These are phyloP conservation scores for Williopsis jadinii DNA, from an alignment of 1,139 yeast species.

Conservation along the genomic window DNA sequence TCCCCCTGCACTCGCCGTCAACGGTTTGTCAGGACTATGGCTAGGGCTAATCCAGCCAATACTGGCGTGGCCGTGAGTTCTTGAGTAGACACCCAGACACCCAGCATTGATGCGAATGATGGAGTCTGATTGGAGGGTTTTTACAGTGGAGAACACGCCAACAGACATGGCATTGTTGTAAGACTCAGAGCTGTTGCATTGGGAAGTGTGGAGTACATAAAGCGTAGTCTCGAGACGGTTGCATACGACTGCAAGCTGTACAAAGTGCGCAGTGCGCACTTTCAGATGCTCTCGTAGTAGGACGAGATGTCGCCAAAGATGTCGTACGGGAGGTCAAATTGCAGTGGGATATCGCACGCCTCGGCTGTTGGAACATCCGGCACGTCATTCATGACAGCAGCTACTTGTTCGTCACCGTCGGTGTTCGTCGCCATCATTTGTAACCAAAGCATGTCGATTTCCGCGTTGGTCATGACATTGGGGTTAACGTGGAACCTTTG, in stretches of 20 bases:
- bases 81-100: no score
- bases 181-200: no score
- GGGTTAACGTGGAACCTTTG: conserved; percentile 15
- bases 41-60: no score
- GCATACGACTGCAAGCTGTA: neutral
- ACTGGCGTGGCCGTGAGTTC: no score
- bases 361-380: neutral
- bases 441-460: conserved; percentile 20
- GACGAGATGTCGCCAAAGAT: neutral
- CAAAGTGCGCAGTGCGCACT: neutral
- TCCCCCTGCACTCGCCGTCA: neutral
- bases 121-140: neutral
- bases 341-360: neutral
- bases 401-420: neutral
- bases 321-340: neutral
- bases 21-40: no score
- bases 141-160: no score
- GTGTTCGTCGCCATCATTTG: conserved; percentile 15
- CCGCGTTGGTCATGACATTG: conserved; percentile 12
- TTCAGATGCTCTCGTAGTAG: neutral
- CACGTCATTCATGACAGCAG: neutral
- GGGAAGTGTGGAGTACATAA: neutral
- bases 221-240: neutral
- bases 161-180: neutral
- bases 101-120: no score